phyloP scores from a whole-genome alignment of 805 yeast species.

The Torulaspora gathmanii region DNA sequence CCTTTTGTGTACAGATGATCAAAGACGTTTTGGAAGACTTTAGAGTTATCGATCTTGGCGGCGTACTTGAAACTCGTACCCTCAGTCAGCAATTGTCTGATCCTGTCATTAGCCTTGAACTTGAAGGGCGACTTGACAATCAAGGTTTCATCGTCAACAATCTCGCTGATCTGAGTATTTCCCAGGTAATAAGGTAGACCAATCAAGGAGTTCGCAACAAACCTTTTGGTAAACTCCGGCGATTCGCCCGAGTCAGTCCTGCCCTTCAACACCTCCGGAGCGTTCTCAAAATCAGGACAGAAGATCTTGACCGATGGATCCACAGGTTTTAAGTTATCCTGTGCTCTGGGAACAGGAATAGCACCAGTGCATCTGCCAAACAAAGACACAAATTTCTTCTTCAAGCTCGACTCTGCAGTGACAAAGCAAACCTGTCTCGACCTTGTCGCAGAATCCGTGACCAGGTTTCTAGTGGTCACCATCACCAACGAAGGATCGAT shows the following conservation, averaged over 20 bases:
- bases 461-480: constrained; percentile 57
- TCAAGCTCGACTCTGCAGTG: constrained; percentile 74
- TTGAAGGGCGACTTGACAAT: constrained; percentile 63
- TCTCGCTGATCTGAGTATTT: constrained; percentile 60
- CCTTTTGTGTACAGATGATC: constrained; percentile 71
- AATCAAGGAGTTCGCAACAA: constrained; percentile 57
- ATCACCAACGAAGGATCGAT: constrained; percentile 75
- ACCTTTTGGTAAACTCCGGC: constrained; percentile 61
- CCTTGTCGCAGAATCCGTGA: constrained; percentile 36
- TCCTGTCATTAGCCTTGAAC: constrained; percentile 43
- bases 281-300: constrained; percentile 45
- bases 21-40: constrained; percentile 77
- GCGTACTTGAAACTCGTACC: constrained; percentile 74
- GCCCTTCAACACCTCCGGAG: constrained; percentile 57
- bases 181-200: constrained; percentile 79
- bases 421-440: constrained; percentile 69
- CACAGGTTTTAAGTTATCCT: constrained; percentile 69
- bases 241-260: constrained; percentile 36
- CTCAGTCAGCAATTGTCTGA: constrained; percentile 41
- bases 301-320: constrained; percentile 55
- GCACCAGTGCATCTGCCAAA: constrained; percentile 68
- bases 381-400: constrained; percentile 62
- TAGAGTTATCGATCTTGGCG: constrained; percentile 74
- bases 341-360: constrained; percentile 88
- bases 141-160: constrained; percentile 69